A percentile compares a stretch with the other conserved stretches of the same genome.
These are phyloP conservation scores for Helotiales sp. DNA, from an alignment of 2,329 filamentous ascomycete genomes.

Conservation along the genomic window DNA sequence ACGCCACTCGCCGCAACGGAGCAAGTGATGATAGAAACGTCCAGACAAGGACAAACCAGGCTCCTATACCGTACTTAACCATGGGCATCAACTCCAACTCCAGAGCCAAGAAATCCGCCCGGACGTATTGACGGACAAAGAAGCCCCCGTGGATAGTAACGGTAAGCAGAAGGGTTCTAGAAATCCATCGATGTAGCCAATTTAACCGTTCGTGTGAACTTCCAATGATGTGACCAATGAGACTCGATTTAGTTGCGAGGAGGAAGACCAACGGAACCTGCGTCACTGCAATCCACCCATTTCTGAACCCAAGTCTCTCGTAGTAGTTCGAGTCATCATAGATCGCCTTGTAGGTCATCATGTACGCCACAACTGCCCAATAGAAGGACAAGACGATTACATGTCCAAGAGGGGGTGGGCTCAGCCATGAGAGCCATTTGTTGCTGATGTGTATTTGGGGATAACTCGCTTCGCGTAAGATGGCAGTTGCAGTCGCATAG, in stretches of 20 bases:
- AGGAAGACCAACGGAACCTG: constrained; percentile 70
- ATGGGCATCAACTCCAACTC: constrained; percentile 67
- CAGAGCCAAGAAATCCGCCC: constrained; percentile 60
- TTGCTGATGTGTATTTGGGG: constrained; percentile 57
- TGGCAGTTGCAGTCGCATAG: constrained; percentile 64
- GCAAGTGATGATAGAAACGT: constrained; percentile 65
- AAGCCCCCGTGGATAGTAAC: constrained; percentile 72
- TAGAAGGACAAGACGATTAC: constrained; percentile 59
- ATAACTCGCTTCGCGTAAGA: constrained; percentile 60
- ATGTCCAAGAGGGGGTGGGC: constrained; percentile 63
- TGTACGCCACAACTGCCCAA: constrained; percentile 63
- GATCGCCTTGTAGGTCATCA: constrained; percentile 58
- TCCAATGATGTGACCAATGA: constrained; percentile 65
- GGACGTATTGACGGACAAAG: constrained; percentile 69
- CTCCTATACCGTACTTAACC: constrained; percentile 69
- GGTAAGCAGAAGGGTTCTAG: constrained; percentile 70
- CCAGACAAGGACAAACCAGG: constrained; percentile 70
- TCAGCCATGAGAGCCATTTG: constrained; percentile 57
- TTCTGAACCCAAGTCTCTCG: constrained; percentile 70
- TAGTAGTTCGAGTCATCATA: constrained; percentile 60
- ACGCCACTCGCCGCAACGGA: constrained; percentile 67
- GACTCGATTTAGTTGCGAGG: constrained; percentile 62
- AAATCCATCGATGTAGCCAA: constrained; percentile 76
- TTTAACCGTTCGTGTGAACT: constrained; percentile 72
- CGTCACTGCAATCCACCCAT: constrained; percentile 68